A percentile compares a stretch with the other conserved stretches of the same genome.
These are phyloP conservation scores for Physcomitrium patens DNA, from an alignment of 225 moss, liverwort and hornwort species.

Conservation along the genomic window DNA sequence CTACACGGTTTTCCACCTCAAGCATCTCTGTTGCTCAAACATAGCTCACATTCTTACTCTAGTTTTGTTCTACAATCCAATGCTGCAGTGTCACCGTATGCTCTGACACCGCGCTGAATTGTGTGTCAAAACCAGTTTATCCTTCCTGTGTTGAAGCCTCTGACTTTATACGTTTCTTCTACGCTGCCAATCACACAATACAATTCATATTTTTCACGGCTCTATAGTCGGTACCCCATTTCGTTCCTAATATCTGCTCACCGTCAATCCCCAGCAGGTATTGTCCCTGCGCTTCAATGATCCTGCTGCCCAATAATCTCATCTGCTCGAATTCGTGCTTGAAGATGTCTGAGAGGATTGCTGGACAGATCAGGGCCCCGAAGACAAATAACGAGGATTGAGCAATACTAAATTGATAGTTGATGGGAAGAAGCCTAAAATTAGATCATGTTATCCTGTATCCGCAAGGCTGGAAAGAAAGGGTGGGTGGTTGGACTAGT, in stretches of 20 bases:
- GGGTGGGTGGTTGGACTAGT: neutral
- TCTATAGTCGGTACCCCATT: constrained; percentile 5
- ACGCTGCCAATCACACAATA: constrained; percentile 10
- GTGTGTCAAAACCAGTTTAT: no score
- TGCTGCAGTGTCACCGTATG: no score
- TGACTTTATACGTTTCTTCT: neutral
- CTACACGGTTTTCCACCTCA: neutral
- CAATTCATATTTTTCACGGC: constrained; percentile 14
- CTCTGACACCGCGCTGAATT: no score
- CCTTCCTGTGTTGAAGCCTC: no score
- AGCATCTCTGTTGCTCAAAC: neutral
- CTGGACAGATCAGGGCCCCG: neutral
- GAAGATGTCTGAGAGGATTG: neutral
- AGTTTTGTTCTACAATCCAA: no score
- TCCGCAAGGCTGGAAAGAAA: constrained; percentile 28
- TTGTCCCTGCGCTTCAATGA: no score
- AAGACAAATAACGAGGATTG: no score
- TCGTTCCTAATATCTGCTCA: neutral
- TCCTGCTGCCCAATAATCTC: no score
- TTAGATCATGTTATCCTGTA: constrained; percentile 23
- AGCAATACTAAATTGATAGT: constrained; percentile 14
- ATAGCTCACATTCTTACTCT: no score
- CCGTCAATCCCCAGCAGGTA: no score
- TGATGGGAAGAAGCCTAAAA: neutral
- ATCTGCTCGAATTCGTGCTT: neutral